Base-by-base conservation (phyloP, 345 rosid species). In the Cardamine resedifolia region DNA sequence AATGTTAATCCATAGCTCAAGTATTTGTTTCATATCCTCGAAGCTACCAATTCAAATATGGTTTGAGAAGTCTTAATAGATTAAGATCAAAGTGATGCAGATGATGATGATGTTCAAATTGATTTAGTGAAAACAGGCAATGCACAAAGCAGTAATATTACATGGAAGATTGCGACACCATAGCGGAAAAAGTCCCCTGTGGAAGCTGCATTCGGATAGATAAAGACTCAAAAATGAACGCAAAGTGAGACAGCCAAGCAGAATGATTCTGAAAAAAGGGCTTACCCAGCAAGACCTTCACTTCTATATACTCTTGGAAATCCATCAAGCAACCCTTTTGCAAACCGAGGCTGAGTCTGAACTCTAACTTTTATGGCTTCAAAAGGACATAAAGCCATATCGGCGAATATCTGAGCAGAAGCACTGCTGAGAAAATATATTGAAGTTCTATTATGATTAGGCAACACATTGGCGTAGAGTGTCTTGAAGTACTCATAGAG, bases 361-460 rank as follows among this genome's bases (percentile, higher is more conserved):
- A 87, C 85, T 53, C 78, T 67, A 30, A 85, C 83, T 79, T 87
- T 87, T 33, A 83, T 77, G 4, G 91, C 91, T 76, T 87, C 87
- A 28, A 87, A 87, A 58, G 89, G 91, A 61, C 89, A 87, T 44
- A 87, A 83, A 34, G 82, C 85, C 44, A 83, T 36, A 64, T 83
- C 85, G 28, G 87, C 85, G 33, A 83, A 85, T 53, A 87, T 70
- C 78, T 87, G 85, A 71, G 89, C 87, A 67, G 89, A 83, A 9
- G 87, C 91, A 67, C 87, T 87, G 24, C 91, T 85, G n/a, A 83
- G 51, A 72, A 85, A 83, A 81, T 85, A 85, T 70, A 87, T n/a
- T 18, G 73, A 59, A 70, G 85, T 83, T 66, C 81, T 80, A 15
- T 66, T 83, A 74, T 66, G 41, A 19, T 85, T 78, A 24, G 71